Evolutionary conservation across 1,284 basidiomycete species (phyloP), one percentile per base, ranked within the genome.

Genomic region (Coriolopsis trogii): DNA sequence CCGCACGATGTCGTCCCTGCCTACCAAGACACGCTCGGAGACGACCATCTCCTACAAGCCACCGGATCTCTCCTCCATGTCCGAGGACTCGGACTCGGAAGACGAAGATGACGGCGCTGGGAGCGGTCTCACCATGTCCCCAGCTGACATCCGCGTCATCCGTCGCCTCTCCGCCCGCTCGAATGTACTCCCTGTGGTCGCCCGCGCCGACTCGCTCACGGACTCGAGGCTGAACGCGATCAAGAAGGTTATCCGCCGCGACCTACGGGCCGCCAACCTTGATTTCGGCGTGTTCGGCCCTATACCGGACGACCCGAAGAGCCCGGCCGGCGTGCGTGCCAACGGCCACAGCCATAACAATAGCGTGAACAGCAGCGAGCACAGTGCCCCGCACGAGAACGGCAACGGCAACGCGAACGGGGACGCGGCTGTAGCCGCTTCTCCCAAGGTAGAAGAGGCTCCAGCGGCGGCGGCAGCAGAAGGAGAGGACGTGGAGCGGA

Each of bases 121-220:
- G 46, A 53, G 69, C 13, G 67, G 73, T 25, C 64, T 88, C 39
- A 79, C 79, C 10, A 82, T 92, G 80, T 82, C 84, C 30, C 86
- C 85, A 38, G 77, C 81, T n/a, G 89, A 92, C 65, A 75, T 93
- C 57, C 81, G 82, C 45, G 85, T 90, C 59, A 87, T 93, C 62
- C 77, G 80, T 37, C 79, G 90, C 41, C 77, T 93, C 25, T 77
- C 86, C 16, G 73, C 77, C 21, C 82, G 88, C 50, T 79, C 80
- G 44, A 92, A 93, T 62, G 79, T 93, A 12, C 76, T 93, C 28
- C 90, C 91, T 36, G 79, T 93, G 43, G 79, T 93, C 56, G 86
- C 85, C 10, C 87, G 76, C 51, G 76, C 89, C 5, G 91, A 93
- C 67, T 87, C 86, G 21, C 74, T 92, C 51, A 92, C 91, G 31